Evolutionary conservation across 148 eudicot species (phyloP).

Genomic region (Rhododendron williamsianum): DNA sequence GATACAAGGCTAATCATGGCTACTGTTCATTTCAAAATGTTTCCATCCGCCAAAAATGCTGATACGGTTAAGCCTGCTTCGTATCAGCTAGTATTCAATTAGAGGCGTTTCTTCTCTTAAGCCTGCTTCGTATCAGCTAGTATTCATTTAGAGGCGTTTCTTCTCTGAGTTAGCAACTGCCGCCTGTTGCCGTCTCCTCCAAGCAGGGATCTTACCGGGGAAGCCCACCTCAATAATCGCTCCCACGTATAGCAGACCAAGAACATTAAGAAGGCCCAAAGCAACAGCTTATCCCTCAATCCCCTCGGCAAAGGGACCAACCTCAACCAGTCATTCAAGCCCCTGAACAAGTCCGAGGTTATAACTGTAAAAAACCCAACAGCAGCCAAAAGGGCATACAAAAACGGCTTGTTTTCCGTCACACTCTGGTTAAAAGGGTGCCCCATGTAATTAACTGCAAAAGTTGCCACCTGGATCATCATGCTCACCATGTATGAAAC

Average conservation of each 20-base stretch:
- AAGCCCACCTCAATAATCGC: slow-evolving; percentile 76
- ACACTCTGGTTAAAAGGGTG: slow-evolving; percentile 96
- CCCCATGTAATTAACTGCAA: slow-evolving; percentile 97
- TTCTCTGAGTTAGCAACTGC: slow-evolving; percentile 51
- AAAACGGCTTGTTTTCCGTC: slow-evolving; percentile 71
- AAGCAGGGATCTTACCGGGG: slow-evolving; percentile 84
- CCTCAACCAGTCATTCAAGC: slow-evolving; percentile 75
- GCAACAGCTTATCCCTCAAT: slow-evolving; percentile 65
- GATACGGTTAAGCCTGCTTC: background rate
- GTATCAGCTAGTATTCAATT: background rate
- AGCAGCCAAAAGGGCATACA: slow-evolving; percentile 60
- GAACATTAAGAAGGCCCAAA: slow-evolving; percentile 77
- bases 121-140: background rate
- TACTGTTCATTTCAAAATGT: background rate
- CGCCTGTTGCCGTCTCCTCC: slow-evolving; percentile 59
- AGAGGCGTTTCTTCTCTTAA: slow-evolving; percentile 34
- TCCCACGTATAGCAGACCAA: slow-evolving; percentile 76
- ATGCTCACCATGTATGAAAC: slow-evolving; percentile 88
- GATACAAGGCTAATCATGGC: background rate
- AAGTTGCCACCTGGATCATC: slow-evolving; percentile 98
- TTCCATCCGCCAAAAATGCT: background rate
- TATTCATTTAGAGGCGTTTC: slow-evolving; percentile 16
- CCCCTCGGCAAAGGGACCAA: slow-evolving; percentile 69
- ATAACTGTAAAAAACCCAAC: slow-evolving; percentile 74
- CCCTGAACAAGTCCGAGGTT: slow-evolving; percentile 75